A percentile compares a stretch with the other conserved stretches of the same genome.
Evolutionary conservation across 768 basidiomycete species (phyloP).

Genomic region (Lactifluus subvellereus): DNA sequence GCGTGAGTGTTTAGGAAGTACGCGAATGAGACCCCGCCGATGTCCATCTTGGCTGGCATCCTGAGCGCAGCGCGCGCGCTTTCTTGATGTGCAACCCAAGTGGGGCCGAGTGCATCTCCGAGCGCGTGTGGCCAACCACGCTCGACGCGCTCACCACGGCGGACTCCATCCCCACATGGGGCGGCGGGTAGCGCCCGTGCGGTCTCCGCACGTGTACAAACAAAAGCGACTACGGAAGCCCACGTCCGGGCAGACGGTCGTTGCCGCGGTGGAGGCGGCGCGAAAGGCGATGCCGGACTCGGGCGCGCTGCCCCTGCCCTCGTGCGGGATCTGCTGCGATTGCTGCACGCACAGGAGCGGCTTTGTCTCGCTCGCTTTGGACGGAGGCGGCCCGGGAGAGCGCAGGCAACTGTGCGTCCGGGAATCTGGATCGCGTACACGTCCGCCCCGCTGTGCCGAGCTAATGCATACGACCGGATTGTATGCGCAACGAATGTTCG

Average conservation of each 20-base stretch:
- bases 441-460: conserved; percentile 19
- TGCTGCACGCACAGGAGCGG: conserved; percentile 27
- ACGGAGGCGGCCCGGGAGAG: conserved; percentile 12
- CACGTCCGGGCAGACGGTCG: conserved; percentile 28
- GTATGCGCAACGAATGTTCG: conserved; percentile 30
- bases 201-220: conserved; percentile 28
- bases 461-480: conserved; percentile 26
- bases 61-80: conserved; percentile 36
- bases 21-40: conserved; percentile 28
- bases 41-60: conserved; percentile 31
- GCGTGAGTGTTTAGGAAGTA: conserved; percentile 25
- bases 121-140: conserved; percentile 31
- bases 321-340: conserved; percentile 24
- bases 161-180: conserved; percentile 26
- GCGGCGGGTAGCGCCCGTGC: conserved; percentile 29
- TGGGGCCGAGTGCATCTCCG: conserved; percentile 31
- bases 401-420: conserved; percentile 12
- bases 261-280: conserved; percentile 2
- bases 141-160: conserved; percentile 25
- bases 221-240: conserved; percentile 32
- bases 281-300: not conserved
- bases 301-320: conserved; percentile 4
- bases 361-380: conserved; percentile 25
- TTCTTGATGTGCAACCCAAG: conserved; percentile 29
- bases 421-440: conserved; percentile 12